Evolutionary conservation across 2,329 filamentous ascomycete species (phyloP), one percentile per base, ranked within the genome.

Genomic region (Bimuria novae-zelandiae): DNA sequence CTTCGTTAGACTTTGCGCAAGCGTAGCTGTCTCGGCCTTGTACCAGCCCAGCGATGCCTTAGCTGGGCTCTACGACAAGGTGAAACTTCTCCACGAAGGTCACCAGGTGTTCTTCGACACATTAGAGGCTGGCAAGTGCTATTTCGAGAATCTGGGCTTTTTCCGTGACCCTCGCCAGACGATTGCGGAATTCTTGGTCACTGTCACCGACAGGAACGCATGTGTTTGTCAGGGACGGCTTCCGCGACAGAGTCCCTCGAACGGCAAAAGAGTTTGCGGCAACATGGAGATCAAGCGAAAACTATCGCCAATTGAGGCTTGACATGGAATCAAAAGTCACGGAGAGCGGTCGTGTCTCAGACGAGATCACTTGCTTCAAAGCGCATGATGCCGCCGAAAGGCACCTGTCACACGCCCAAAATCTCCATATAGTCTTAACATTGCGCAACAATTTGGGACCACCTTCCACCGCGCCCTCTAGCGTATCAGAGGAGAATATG

Each of bases 151-250:
- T 5, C 74, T 91, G 7, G 89, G 89, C 0, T 92, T 90, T 57
- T 77, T 82, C 7, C 14, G 44, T 2, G 50, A 22, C 6, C 11
- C 33, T 11, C 51, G 87, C 7, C 82, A 83, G 80, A 90, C 86
- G 0, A 85, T 84, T 0, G 83, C 83, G 1, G 89, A 92, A 62
- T 92, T 91, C 68, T 71, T 92, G 19, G 90, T 87, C 0, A 88
- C 86, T 1, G 82, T 91, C 55, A 89, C 84, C 23, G n/a, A 29
- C 11, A 4, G 7, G 8, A 27, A 16, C 14, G 37, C 19, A n/a
- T 16, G 89, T 32, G 78, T 80, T 14, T 7, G 84, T 90, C 65
- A 82, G 85, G 22, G 69, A 76, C 3, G 56, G 50, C 14, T 53
- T 49, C 29, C 84, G 90, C 61, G 76, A 81, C 8, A 82, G 79